Evolutionary conservation across 2,329 filamentous ascomycete species (phyloP), one percentile per base, ranked within the genome.

Genomic region (Orbilia javanica): DNA sequence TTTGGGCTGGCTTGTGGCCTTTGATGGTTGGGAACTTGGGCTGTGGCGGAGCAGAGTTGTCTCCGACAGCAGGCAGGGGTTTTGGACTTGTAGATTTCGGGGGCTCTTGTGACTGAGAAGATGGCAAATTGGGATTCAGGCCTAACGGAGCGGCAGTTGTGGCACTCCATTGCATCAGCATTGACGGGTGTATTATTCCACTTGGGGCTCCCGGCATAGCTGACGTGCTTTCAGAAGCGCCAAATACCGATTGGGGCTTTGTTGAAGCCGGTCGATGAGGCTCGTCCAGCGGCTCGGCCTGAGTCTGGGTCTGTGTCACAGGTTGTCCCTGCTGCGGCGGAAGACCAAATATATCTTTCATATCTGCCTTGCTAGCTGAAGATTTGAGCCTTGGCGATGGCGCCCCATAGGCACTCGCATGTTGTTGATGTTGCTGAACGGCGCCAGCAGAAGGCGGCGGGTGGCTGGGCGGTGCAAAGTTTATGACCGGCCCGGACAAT

Each of bases 151-250:
- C 34, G 1, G 60, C 20, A 22, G 64, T 60, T 39, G 65, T 27
- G n/a, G 57, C 39, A 27, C 44, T 70, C 73, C 73, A 77, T 36
- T 77, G 73, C 0, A 60, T 42, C 2, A 77, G 60, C 66, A 77
- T 70, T 4, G 73, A 77, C 8, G 73, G 73, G 29, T 77, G 73
- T 31, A 77, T 77, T 15, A 70, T 71, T 2, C 73, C 73, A 44
- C 6, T 34, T 0, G 66, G 57, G 2, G 20, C 53, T 5, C 31
- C 13, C 34, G n/a, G 36, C 4, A 4, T 10, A 7, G 36, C 2
- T 6, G 27, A 15, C 15, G 15, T 2, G 4, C 63, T n/a, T 15
- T 55, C 52, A 20, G 29, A 20, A n/a, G 18, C 34, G 2, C 4
- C n/a, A 5, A 18, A 34, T 27, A 4, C 15, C 10, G 50, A 57